phyloP scores from a whole-genome alignment of 495 filamentous ascomycete species.

The Neurospora sp. region DNA sequence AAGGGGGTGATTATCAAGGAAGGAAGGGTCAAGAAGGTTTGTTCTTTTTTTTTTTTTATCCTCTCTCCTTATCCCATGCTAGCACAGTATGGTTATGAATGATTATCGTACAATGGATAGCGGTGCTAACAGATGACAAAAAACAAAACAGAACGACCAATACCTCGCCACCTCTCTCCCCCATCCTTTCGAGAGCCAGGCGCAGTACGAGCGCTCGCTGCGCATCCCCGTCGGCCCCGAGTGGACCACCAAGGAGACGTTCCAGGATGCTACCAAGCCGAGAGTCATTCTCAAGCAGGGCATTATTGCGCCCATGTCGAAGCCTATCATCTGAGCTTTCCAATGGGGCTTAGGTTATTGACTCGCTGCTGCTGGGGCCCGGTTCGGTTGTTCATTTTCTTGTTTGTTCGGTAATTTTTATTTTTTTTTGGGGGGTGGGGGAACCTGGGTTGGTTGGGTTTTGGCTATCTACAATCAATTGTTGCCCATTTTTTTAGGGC shows the following conservation, averaged over 20 bases:
- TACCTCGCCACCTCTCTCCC: conserved; percentile 77
- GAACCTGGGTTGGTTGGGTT: no score
- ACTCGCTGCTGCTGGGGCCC: no score
- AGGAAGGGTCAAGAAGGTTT: conserved; percentile 71
- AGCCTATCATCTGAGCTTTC: conserved; percentile 39
- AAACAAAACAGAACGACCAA: conserved; percentile 56
- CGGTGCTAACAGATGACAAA: conserved; percentile 18
- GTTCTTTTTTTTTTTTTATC: no score
- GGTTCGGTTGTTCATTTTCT: no score
- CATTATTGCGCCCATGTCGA: conserved; percentile 78
- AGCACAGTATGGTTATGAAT: no score
- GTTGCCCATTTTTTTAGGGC: no score
- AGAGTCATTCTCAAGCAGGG: conserved; percentile 88
- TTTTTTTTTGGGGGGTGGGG: no score
- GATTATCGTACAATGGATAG: no score
- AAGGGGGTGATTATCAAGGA: conserved; percentile 86
- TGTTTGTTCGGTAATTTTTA: no score
- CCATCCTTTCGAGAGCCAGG: conserved; percentile 72
- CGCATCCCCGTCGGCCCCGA: conserved; percentile 85
- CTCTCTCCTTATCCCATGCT: no score
- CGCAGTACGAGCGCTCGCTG: conserved; percentile 86
- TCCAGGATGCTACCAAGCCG: conserved; percentile 84
- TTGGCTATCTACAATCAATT: no score
- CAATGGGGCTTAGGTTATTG: no score
- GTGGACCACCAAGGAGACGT: conserved; percentile 88